These are phyloP conservation scores for Plectosphaerella cucumerina DNA, from an alignment of 2,329 filamentous ascomycete genomes.

Conservation along the genomic window DNA sequence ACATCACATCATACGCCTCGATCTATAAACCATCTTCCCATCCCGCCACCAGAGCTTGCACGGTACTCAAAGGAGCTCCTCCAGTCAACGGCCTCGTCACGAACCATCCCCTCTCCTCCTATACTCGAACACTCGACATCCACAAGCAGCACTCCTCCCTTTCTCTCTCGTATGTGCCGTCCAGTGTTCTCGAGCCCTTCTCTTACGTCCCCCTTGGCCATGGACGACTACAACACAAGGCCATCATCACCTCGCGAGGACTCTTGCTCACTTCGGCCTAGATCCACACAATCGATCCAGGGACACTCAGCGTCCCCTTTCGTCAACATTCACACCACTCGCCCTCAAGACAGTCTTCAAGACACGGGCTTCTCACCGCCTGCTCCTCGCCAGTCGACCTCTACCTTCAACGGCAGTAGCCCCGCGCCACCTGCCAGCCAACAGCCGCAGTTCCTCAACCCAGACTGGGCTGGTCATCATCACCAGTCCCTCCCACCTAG, in stretches of 20 bases:
- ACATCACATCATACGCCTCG: neutral
- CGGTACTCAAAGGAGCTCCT: slow-evolving; percentile 6
- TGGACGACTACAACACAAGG: slow-evolving; percentile 19
- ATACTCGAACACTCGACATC: neutral
- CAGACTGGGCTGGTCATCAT: slow-evolving; percentile 4
- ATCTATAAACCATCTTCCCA: too few relatives aligned
- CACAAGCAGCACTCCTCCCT: neutral
- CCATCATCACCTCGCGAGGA: slow-evolving; percentile 20
- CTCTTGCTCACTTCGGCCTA: slow-evolving; percentile 29
- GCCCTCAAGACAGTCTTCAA: slow-evolving; percentile 18
- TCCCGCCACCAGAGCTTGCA: neutral
- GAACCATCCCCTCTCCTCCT: neutral
- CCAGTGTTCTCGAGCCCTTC: slow-evolving; percentile 17
- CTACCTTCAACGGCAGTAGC: too few relatives aligned
- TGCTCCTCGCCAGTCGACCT: too few relatives aligned
- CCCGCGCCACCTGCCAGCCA: too few relatives aligned
- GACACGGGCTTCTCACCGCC: slow-evolving; percentile 11
- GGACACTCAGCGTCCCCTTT: slow-evolving; percentile 21
- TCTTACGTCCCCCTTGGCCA: slow-evolving; percentile 16
- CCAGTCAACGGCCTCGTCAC: too few relatives aligned
- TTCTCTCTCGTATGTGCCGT: slow-evolving; percentile 20
- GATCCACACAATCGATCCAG: slow-evolving; percentile 24
- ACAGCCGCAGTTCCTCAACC: too few relatives aligned
- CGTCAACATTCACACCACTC: slow-evolving; percentile 19
- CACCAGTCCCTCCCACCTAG: too few relatives aligned